These are phyloP conservation scores for Furcasterigmium sp. DNA, from an alignment of 2,329 filamentous ascomycete genomes.

Conservation along the genomic window DNA sequence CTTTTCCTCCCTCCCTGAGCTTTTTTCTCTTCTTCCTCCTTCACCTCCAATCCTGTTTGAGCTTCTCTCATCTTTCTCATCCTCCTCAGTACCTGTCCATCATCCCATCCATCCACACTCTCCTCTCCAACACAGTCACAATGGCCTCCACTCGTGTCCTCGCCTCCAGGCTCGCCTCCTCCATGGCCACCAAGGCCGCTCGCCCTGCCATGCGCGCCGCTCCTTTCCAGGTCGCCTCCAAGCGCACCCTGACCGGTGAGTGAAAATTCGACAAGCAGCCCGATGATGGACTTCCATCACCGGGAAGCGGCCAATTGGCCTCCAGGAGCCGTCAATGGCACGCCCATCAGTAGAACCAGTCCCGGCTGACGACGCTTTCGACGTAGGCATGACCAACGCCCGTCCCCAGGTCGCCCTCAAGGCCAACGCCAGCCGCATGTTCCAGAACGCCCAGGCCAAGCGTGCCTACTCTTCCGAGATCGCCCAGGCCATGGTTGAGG, in stretches of 20 bases:
- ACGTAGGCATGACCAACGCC: slow-evolving; percentile 51
- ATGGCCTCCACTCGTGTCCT: slow-evolving; percentile 76
- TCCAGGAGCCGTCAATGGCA: slow-evolving; percentile 12
- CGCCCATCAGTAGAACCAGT: neutral
- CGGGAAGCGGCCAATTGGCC: slow-evolving; percentile 23
- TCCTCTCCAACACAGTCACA: slow-evolving; percentile 55
- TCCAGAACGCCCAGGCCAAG: slow-evolving; percentile 52
- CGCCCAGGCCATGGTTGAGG: slow-evolving; percentile 81
- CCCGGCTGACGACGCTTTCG: slow-evolving; percentile 25
- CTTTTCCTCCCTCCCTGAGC: slow-evolving; percentile 26
- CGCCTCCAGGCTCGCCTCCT: slow-evolving; percentile 71
- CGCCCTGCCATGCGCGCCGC: slow-evolving; percentile 66
- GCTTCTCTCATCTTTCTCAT: slow-evolving; percentile 11
- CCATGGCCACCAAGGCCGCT: slow-evolving; percentile 73
- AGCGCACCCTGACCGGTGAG: slow-evolving; percentile 74
- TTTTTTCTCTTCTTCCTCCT: slow-evolving; percentile 34
- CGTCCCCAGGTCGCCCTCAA: slow-evolving; percentile 65
- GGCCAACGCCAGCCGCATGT: slow-evolving; percentile 60
- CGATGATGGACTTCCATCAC: slow-evolving; percentile 18
- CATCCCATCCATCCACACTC: slow-evolving; percentile 23
- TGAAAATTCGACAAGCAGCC: slow-evolving; percentile 15
- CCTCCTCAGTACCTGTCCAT: slow-evolving; percentile 12
- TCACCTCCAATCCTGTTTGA: slow-evolving; percentile 21
- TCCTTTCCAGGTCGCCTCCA: slow-evolving; percentile 48
- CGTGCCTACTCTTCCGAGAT: slow-evolving; percentile 85